Evolutionary conservation across 495 filamentous ascomycete species (phyloP), one percentile per base, ranked within the genome.

Genomic region (Trichoderma asperelloides): DNA sequence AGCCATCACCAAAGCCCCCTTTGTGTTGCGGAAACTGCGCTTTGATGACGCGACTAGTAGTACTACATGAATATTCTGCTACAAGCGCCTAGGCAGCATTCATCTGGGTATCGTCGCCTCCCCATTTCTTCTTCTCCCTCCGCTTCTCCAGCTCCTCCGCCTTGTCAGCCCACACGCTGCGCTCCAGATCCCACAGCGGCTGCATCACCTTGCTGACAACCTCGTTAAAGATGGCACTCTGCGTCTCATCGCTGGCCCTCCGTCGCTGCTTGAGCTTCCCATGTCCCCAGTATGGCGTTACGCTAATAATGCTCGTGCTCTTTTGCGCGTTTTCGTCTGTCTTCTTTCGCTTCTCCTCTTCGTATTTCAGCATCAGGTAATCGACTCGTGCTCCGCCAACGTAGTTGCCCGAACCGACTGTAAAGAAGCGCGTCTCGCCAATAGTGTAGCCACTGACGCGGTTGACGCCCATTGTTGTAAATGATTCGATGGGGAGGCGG

Each of bases 181-280:
- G 6, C 33, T 64, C 62, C 30, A 64, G 12, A 9, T 64, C 62
- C 62, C 62, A 64, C 28, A 64, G 62, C 62, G 62, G 62, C 62
- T 40, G 33, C 62, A 64, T 40, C 62, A 64, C 30, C 30, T 6
- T 43, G 21, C 28, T 40, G 2, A 43, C 8, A 7, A 64, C 33
- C 21, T 40, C 30, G 30, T 43, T 21, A 27, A 60, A 60, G 1
- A 60, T 60, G 3, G 55, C 55, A 25, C 6, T 25, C 55, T 60
- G 55, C 23, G 23, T 9, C 25, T 60, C 55, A 12, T 60, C 23
- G 55, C 55, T 27, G 7, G 25, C 55, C 23, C 62, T 64, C 62
- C 33, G 12, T 18, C 40, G 33, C 40, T 43, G 33, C 62, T 30
- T 64, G 7, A 64, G 62, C 15, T 64, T 43, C 9, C 62, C 62